Conservation (phyloP, 2,329 filamentous ascomycete genomes). For the Neobulgaria alba region DNA sequence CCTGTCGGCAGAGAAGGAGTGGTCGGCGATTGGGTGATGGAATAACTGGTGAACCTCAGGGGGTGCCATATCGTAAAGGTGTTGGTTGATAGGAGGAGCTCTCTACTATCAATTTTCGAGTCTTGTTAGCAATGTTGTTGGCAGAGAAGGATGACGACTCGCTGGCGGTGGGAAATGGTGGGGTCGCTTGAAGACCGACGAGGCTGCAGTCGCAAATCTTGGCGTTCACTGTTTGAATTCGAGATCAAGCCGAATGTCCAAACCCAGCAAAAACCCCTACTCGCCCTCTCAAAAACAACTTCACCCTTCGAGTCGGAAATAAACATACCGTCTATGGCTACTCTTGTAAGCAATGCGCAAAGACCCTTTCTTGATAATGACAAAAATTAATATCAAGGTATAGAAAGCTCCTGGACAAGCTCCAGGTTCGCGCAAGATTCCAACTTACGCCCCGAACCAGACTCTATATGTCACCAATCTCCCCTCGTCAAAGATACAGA, state of each 20-base stretch:
- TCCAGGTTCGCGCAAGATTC: conserved; percentile 31
- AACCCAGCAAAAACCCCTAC: no score
- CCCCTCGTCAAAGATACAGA: conserved; percentile 77
- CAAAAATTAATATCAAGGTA: no score
- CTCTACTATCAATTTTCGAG: conserved; percentile 74
- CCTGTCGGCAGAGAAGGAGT: conserved; percentile 93
- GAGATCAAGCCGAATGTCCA: neutral
- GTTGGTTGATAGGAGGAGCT: conserved; percentile 76
- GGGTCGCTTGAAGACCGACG: conserved; percentile 2
- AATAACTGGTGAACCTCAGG: conserved; percentile 96
- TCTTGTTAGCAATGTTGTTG: conserved; percentile 1
- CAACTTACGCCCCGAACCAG: conserved; percentile 60
- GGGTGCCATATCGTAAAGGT: conserved; percentile 53
- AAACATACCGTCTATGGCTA: conserved; percentile 4
- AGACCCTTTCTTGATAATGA: no score
- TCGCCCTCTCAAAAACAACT: no score
- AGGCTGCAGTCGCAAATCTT: conserved; percentile 1
- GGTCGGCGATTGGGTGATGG: conserved; percentile 91
- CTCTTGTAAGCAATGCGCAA: neutral
- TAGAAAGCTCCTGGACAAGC: conserved; percentile 25
- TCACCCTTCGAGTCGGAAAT: neutral
- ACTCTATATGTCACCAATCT: conserved; percentile 89
- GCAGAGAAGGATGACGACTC: conserved; percentile 2
- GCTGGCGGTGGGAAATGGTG: conserved; percentile 4
- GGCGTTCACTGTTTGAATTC: neutral